Evolutionary conservation across 2,329 filamentous ascomycete species (phyloP).

Genomic region (Colletotrichum acutatum): DNA sequence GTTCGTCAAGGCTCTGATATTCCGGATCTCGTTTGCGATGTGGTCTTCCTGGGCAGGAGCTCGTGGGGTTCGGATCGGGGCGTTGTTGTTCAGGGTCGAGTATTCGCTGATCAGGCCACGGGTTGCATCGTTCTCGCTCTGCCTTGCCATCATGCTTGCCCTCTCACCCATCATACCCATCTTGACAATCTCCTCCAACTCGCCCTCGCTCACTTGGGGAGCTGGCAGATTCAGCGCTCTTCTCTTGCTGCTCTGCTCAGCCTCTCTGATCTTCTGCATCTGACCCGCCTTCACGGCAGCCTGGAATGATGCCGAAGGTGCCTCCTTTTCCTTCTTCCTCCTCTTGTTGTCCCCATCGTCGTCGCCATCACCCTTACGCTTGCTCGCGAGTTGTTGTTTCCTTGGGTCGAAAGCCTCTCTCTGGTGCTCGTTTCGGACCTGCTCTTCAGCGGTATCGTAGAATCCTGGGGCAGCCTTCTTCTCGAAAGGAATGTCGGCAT

Average conservation of each 20-base stretch:
- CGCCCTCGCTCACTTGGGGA: slow-evolving; percentile 91
- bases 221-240: slow-evolving; percentile 83
- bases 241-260: slow-evolving; percentile 95
- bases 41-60: slow-evolving; percentile 94
- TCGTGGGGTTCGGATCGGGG: slow-evolving; percentile 91
- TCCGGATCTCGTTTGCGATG: slow-evolving; percentile 95
- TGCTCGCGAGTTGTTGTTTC: slow-evolving; percentile 90
- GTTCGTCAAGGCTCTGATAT: slow-evolving; percentile 90
- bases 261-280: slow-evolving; percentile 93
- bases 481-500: slow-evolving; percentile 98
- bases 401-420: slow-evolving; percentile 89
- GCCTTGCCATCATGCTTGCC: slow-evolving; percentile 78
- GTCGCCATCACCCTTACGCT: slow-evolving; percentile 92
- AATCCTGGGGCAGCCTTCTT: slow-evolving; percentile 90
- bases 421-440: slow-evolving; percentile 82
- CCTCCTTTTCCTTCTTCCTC: slow-evolving; percentile 85
- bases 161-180: slow-evolving; percentile 95
- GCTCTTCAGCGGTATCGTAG: slow-evolving; percentile 90
- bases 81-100: slow-evolving; percentile 79
- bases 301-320: slow-evolving; percentile 80
- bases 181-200: slow-evolving; percentile 98
- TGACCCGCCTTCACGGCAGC: slow-evolving; percentile 94
- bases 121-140: slow-evolving; percentile 86
- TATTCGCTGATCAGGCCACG: slow-evolving; percentile 90
- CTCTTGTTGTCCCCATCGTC: slow-evolving; percentile 86